Percentiles rank a stretch among this genome's conserved stretches.
Conservation (phyloP, 2,329 filamentous ascomycete genomes). For the Phyllosticta citrichinensis region DNA sequence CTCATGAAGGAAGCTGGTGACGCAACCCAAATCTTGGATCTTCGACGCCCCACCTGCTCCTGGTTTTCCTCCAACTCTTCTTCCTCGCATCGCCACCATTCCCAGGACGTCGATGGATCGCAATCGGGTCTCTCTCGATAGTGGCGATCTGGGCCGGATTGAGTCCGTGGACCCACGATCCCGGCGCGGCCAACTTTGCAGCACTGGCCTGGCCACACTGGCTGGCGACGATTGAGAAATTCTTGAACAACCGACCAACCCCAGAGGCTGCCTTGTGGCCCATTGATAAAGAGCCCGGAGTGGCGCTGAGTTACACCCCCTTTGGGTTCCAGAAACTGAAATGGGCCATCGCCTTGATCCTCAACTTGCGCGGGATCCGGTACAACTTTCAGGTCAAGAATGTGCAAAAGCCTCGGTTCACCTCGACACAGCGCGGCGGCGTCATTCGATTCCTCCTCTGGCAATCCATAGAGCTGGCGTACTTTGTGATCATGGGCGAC, state of each 20-base stretch:
- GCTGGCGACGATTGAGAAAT: slow-evolving; percentile 11
- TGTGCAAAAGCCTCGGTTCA: slow-evolving; percentile 5
- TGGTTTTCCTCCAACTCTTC: too few relatives aligned
- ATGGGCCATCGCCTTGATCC: slow-evolving; percentile 10
- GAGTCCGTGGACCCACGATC: slow-evolving; percentile 3
- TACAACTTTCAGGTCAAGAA: slow-evolving; percentile 13
- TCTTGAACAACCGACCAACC: not conserved
- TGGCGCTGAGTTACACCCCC: not conserved
- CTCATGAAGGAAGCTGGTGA: too few relatives aligned
- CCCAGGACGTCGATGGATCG: too few relatives aligned
- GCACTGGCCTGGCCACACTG: slow-evolving; percentile 11
- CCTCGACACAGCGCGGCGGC: not conserved
- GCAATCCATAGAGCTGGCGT: not conserved
- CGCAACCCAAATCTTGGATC: too few relatives aligned
- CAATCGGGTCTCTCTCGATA: too few relatives aligned
- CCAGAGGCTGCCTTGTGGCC: slow-evolving; percentile 9
- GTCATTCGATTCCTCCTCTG: slow-evolving; percentile 2
- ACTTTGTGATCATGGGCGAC: slow-evolving; percentile 10
- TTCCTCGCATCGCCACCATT: too few relatives aligned
- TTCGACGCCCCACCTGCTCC: too few relatives aligned
- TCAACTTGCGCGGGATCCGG: slow-evolving; percentile 11
- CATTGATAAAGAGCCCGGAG: slow-evolving; percentile 5
- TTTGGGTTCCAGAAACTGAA: slow-evolving; percentile 11
- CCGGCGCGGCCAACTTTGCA: slow-evolving; percentile 2
- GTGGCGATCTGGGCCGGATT: slow-evolving; percentile 4